Evolutionary conservation across 345 rosid species (phyloP).

Genomic region (Citrus australasica): DNA sequence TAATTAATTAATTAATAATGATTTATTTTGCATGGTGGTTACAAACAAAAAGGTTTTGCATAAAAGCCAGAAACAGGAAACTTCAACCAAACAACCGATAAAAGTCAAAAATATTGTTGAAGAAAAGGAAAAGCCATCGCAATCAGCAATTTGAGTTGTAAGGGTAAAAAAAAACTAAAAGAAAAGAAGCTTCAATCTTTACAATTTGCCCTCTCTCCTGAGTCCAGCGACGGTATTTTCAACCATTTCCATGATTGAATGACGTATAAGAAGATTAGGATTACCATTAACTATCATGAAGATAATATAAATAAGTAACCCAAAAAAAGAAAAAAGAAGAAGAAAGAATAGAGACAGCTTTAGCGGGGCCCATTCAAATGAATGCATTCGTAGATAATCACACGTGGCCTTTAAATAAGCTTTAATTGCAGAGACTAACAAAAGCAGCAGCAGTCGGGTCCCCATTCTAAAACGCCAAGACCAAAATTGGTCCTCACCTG

Average conservation of each 20-base stretch:
- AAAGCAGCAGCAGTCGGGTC: neutral
- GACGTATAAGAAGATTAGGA: neutral
- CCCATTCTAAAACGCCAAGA: neutral
- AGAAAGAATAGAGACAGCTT: neutral
- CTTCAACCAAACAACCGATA: no score
- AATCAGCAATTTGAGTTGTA: no score
- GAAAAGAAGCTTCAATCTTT: neutral
- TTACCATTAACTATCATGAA: neutral
- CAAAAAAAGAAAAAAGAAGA: no score
- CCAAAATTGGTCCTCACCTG: neutral
- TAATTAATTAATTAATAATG: no score
- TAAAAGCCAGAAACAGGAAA: no score
- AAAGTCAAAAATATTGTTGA: no score
- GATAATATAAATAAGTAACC: neutral
- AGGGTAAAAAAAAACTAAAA: neutral
- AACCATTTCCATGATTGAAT: neutral
- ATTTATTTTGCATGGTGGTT: no score
- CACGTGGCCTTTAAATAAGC: neutral
- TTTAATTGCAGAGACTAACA: neutral
- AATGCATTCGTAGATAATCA: neutral
- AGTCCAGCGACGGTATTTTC: neutral
- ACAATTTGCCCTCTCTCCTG: no score
- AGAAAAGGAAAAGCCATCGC: neutral
- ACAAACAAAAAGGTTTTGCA: no score
- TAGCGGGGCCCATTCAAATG: neutral